A percentile compares a stretch with the other conserved stretches of the same genome.
Evolutionary conservation across 805 yeast species (phyloP).

Genomic region (Torulaspora gathmanii): DNA sequence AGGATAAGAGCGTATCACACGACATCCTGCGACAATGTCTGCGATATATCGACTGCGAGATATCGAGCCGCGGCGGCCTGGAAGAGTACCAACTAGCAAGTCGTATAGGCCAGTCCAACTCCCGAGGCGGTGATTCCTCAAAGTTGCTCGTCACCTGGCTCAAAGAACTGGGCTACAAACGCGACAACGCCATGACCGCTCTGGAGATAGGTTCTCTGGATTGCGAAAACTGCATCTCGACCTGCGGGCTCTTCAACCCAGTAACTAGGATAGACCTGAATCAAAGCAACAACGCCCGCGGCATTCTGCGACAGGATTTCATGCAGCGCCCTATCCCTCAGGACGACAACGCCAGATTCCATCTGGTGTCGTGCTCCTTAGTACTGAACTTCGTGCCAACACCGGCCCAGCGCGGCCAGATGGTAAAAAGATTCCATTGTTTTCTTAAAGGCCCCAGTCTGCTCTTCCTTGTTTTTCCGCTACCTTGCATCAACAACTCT

Average conservation of each 20-base stretch:
- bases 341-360: slow-evolving; percentile 44
- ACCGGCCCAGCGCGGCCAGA: slow-evolving; percentile 64
- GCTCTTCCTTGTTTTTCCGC: slow-evolving; percentile 78
- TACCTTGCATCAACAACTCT: slow-evolving; percentile 81
- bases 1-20: slow-evolving; percentile 16
- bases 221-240: slow-evolving; percentile 62
- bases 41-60: slow-evolving; percentile 58
- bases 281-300: slow-evolving; percentile 65
- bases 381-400: slow-evolving; percentile 87
- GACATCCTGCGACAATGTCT: slow-evolving; percentile 30
- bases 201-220: slow-evolving; percentile 83
- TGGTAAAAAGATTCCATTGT: slow-evolving; percentile 56
- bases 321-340: slow-evolving; percentile 67
- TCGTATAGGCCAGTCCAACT: slow-evolving; percentile 68
- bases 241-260: slow-evolving; percentile 46
- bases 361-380: slow-evolving; percentile 73
- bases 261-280: slow-evolving; percentile 66
- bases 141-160: slow-evolving; percentile 74
- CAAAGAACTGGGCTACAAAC: slow-evolving; percentile 32
- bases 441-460: slow-evolving; percentile 45
- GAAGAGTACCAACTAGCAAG: slow-evolving; percentile 81
- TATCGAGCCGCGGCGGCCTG: slow-evolving; percentile 67
- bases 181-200: slow-evolving; percentile 36
- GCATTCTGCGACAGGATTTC: slow-evolving; percentile 74
- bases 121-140: slow-evolving; percentile 91